These are phyloP conservation scores for Climacium dendroides DNA, from an alignment of 225 moss, liverwort and hornwort genomes.

Conservation along the genomic window DNA sequence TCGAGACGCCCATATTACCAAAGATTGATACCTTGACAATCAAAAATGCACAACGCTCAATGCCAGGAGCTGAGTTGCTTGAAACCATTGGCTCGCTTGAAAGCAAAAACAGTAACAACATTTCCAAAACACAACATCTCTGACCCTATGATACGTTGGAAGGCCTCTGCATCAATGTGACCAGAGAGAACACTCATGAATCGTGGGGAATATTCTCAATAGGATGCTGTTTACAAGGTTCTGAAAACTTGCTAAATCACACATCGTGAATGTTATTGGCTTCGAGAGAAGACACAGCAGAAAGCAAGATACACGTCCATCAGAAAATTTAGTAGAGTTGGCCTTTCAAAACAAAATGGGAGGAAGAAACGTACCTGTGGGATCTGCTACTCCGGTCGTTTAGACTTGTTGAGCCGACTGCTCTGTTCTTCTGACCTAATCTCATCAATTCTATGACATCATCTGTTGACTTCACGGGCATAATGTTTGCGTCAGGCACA, in stretches of 20 bases:
- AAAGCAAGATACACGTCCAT: background rate
- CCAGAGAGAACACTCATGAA: background rate
- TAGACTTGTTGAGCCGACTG: slow-evolving; percentile 84
- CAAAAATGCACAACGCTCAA: background rate
- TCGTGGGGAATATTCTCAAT: background rate
- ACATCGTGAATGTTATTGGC: background rate
- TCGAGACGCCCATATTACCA: background rate
- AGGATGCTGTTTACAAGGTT: background rate
- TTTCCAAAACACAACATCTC: background rate
- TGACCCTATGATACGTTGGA: background rate
- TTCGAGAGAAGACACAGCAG: background rate
- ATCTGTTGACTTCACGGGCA: slow-evolving; percentile 71
- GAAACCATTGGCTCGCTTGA: background rate
- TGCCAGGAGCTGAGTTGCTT: background rate
- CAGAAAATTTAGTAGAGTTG: background rate
- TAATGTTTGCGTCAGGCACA: slow-evolving; percentile 80
- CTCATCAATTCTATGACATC: slow-evolving; percentile 89
- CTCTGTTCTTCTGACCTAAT: slow-evolving; percentile 74
- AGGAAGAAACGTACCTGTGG: slow-evolving; percentile 29
- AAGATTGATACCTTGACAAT: background rate
- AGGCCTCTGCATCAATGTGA: background rate
- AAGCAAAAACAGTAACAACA: background rate
- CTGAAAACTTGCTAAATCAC: background rate
- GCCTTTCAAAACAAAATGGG: background rate
- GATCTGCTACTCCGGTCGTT: slow-evolving; percentile 96